Base-by-base conservation (phyloP, 192 early-diverging fungal species). In the Coemansia sp. region DNA sequence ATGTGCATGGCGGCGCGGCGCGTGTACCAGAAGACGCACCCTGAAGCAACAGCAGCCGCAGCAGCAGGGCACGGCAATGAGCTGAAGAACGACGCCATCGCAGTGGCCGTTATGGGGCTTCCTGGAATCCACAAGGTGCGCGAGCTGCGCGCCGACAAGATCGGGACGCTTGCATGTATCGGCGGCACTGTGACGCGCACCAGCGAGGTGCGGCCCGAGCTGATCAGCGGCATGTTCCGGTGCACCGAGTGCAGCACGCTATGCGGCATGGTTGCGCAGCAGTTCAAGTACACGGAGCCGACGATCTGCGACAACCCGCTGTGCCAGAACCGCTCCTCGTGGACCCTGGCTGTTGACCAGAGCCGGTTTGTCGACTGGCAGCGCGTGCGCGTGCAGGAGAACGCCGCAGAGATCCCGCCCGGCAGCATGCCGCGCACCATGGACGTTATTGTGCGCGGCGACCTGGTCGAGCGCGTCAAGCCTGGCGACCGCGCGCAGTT, bases 301-400 rank as follows among this genome's bases (percentile, higher is more conserved):
- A 87, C 86, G 14, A 86, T 92, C 57, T 98, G 96, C 73, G 88
- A 88, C 58, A 93, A 92, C 67, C 84, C 87, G 16, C 85, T 86
- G 36, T 98, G 96, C 84, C 85, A 88, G 49, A 96, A 96, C 79
- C 84, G 92, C 46, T 83, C 77, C 11, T 71, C 86, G 38, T 99
- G 96, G 90, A 87, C 87, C 52, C 77, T 98, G 23, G 79, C 89
- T 55, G 87, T 93, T 21, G 93, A 93, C 72, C 88, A 90, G 67
- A 92, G 90, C 76, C 89, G 87, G 69, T 99, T 98, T 78, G 88
- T 88, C 36, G 97, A 99, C 84, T 99, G 97, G 97, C 97, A 99
- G 86, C 89, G 95, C 66, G 88, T 98, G 48, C 89, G 97, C 9
- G 85, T 99, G 51, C 97, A 99, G 77, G 97, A 99, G 82, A 94